phyloP scores from a whole-genome alignment of 495 filamentous ascomycete genomes.

The Aspergillus ellipticus region DNA sequence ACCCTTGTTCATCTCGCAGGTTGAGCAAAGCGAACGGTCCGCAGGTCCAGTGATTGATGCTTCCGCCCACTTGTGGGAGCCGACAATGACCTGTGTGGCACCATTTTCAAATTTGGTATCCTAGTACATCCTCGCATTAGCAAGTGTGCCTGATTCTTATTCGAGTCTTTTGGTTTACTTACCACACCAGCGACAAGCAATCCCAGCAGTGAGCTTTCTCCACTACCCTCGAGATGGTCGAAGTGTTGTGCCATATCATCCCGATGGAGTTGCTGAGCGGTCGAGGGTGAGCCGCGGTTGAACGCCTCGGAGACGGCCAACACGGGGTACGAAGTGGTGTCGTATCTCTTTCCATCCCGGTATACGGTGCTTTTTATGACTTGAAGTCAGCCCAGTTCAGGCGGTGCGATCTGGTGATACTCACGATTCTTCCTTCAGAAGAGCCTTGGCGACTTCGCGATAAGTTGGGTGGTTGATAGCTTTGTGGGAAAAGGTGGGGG shows the following conservation, averaged over 20 bases:
- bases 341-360: conserved; percentile 16
- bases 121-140: background rate
- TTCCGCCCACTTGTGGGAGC: conserved; percentile 21
- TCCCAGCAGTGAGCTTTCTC: conserved; percentile 21
- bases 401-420: background rate
- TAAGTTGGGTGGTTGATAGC: conserved; percentile 14
- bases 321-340: conserved; percentile 20
- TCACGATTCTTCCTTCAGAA: conserved; percentile 16
- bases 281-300: conserved; percentile 17
- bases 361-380: conserved; percentile 15
- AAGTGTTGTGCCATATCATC: conserved; percentile 31
- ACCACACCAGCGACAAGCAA: conserved; percentile 4
- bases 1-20: conserved; percentile 20
- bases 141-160: too few relatives aligned
- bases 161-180: background rate
- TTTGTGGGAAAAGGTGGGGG: conserved; percentile 14
- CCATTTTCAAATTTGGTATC: background rate
- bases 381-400: too few relatives aligned
- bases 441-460: conserved; percentile 18
- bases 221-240: conserved; percentile 16
- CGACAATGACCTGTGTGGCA: conserved; percentile 16
- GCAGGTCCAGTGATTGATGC: conserved; percentile 14
- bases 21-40: conserved; percentile 11
- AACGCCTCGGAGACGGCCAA: conserved; percentile 24
- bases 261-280: conserved; percentile 25